Conservation (phyloP, 1,139 yeast genomes). For the Kodamaea fungicola region DNA sequence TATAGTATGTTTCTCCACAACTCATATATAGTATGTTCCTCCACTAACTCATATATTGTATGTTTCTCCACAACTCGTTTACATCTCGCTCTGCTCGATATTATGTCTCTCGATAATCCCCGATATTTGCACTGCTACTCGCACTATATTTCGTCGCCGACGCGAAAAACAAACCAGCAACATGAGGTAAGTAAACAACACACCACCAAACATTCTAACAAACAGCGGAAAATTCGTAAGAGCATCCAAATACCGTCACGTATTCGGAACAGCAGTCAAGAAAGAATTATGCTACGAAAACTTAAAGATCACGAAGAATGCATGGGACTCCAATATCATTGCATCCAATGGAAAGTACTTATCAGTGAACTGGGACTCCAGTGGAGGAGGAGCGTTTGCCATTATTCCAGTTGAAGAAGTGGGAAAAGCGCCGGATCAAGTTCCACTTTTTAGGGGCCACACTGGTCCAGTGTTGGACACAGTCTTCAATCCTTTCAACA, state of each 20-base stretch:
- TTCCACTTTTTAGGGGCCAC: slow-evolving; percentile 92
- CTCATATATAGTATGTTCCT: too few species aligned
- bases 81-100: too few species aligned
- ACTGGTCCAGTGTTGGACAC: slow-evolving; percentile 94
- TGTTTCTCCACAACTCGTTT: too few species aligned
- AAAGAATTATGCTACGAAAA: slow-evolving; percentile 88
- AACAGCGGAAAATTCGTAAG: slow-evolving; percentile 87
- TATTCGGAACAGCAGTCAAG: slow-evolving; percentile 88
- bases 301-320: slow-evolving; percentile 79
- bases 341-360: slow-evolving; percentile 77
- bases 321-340: slow-evolving; percentile 92
- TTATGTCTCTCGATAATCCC: too few species aligned
- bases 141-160: not conserved
- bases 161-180: slow-evolving; percentile 3
- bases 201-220: slow-evolving; percentile 10
- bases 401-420: slow-evolving; percentile 80
- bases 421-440: slow-evolving; percentile 94
- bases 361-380: slow-evolving; percentile 87
- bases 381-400: slow-evolving; percentile 98
- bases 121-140: too few species aligned
- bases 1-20: too few species aligned
- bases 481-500: slow-evolving; percentile 88
- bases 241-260: slow-evolving; percentile 95
- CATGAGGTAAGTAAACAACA: slow-evolving; percentile 7
- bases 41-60: too few species aligned